A percentile compares a stretch with the other conserved stretches of the same genome.
Evolutionary conservation across 2,329 filamentous ascomycete species (phyloP).

Genomic region (Mycocentrospora acerina): DNA sequence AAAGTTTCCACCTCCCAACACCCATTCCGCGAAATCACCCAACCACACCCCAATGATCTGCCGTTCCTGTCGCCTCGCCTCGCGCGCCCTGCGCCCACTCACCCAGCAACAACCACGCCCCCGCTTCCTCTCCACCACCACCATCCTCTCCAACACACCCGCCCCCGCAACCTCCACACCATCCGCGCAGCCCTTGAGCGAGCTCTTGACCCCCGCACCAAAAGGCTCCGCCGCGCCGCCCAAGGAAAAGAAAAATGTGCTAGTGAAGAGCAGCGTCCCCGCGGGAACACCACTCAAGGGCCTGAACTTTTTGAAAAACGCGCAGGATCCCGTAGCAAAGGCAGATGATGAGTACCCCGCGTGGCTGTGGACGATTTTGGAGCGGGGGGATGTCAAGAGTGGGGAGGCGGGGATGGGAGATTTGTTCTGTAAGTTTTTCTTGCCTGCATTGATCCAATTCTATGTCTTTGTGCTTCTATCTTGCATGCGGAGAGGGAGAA

Average conservation of each 20-base stretch:
- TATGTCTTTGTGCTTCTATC: no score
- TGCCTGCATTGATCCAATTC: background rate
- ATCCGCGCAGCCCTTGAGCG: slow-evolving; percentile 50
- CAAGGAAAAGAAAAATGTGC: slow-evolving; percentile 30
- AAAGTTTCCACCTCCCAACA: background rate
- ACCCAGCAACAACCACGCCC: slow-evolving; percentile 10
- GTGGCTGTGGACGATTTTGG: slow-evolving; percentile 77
- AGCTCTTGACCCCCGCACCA: slow-evolving; percentile 32
- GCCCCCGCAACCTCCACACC: slow-evolving; percentile 48
- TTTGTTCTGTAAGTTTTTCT: slow-evolving; percentile 71
- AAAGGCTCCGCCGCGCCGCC: slow-evolving; percentile 27
- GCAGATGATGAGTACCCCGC: slow-evolving; percentile 75
- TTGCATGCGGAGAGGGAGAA: no score
- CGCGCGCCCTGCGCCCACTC: slow-evolving; percentile 19
- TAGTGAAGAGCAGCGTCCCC: slow-evolving; percentile 53
- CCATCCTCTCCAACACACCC: slow-evolving; percentile 23
- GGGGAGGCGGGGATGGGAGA: slow-evolving; percentile 64
- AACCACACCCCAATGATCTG: slow-evolving; percentile 38
- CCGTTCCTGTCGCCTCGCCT: slow-evolving; percentile 40
- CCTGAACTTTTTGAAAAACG: slow-evolving; percentile 75
- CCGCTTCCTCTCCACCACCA: slow-evolving; percentile 31
- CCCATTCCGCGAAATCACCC: background rate
- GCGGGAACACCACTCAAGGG: slow-evolving; percentile 72
- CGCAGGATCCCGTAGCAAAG: slow-evolving; percentile 70
- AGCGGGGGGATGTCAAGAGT: slow-evolving; percentile 57